Evolutionary conservation across 2,329 filamentous ascomycete genomes (phyloP), one percentile per base, ranked within the genome.

Genomic region (Penicillium sp.): DNA sequence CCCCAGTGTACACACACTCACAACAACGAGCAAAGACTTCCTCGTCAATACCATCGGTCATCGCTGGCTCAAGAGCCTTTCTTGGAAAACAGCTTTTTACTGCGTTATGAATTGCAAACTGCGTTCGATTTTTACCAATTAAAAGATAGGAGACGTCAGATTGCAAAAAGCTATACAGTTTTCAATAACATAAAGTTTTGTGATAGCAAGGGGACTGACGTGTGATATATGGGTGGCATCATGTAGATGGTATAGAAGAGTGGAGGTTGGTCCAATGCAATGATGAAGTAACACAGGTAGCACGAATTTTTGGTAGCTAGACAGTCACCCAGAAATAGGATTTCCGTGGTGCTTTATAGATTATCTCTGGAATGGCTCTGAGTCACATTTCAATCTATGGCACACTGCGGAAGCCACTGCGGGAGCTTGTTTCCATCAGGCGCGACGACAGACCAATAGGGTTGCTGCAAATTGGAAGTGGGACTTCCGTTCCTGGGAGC

Each of bases 1-100:
- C 57, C 13, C 58, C 44, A 43, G 47, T 41, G 53, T 63, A 63
- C 37, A 61, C 50, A 43, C 51, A 63, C 21, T 63, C 48, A 63
- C 53, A 61, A 43, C 45, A 63, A 51, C 43, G 47, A 35, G 50
- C 57, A 56, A 63, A 61, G 37, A 43, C 48, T 39, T 53, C 44
- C 41, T 59, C 43, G 47, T 60, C 45, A 48, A 63, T 14, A 45
- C 33, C 41, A 48, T 62, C 45, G 29, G 52, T 39, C 46, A 56
- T 52, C 41, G 35, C 35, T 39, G 53, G 56, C 37, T 57, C 19
- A 45, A 61, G 56, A 19, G 57, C 55, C 39, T 50, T 56, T 29
- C 39, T 54, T n/a, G 53, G 58, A 33, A 61, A 61, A 49, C 41
- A 58, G 41, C 56, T 53, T 54, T 48, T 45, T 16, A 54, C 13